Percentiles rank a stretch among this genome's conserved stretches.
phyloP scores from a whole-genome alignment of 805 yeast species.

The Nakazawaea pomicola region DNA sequence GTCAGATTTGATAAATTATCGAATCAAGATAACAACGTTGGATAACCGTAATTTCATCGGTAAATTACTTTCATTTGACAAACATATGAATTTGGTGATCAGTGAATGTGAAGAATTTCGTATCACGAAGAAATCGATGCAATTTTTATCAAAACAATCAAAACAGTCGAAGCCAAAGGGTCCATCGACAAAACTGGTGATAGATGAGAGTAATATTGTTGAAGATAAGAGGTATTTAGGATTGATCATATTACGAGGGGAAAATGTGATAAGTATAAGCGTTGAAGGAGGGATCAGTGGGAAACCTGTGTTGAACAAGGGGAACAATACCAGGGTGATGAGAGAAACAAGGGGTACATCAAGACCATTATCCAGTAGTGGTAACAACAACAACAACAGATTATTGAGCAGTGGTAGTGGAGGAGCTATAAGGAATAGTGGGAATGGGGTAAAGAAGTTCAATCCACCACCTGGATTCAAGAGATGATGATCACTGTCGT shows the following conservation, averaged over 20 bases:
- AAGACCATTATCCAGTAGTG: conserved; percentile 19
- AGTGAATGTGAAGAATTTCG: conserved; percentile 83
- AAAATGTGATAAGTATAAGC: conserved; percentile 67
- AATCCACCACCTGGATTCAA: conserved; percentile 14
- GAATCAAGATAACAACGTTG: conserved; percentile 66
- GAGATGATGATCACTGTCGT: conserved; percentile 1
- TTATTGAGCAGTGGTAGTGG: conserved; percentile 4
- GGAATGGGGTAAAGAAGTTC: conserved; percentile 4
- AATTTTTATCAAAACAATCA: conserved; percentile 27
- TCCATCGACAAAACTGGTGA: conserved; percentile 18
- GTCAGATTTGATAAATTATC: conserved; percentile 69
- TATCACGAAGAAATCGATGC: conserved; percentile 54
- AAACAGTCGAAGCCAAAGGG: no score
- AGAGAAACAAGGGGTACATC: conserved; percentile 28
- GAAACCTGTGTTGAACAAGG: conserved; percentile 25
- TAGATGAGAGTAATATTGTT: conserved; percentile 22
- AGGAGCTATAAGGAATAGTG: not conserved
- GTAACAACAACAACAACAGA: not conserved
- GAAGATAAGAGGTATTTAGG: conserved; percentile 79
- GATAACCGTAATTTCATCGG: conserved; percentile 81
- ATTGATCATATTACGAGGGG: conserved; percentile 81
- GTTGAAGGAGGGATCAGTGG: conserved; percentile 44
- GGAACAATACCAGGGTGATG: conserved; percentile 14
- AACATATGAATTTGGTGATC: conserved; percentile 80
- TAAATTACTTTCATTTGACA: conserved; percentile 80